These are phyloP conservation scores for Staphylotrichum tortipilum DNA, from an alignment of 495 filamentous ascomycete genomes.

Conservation along the genomic window DNA sequence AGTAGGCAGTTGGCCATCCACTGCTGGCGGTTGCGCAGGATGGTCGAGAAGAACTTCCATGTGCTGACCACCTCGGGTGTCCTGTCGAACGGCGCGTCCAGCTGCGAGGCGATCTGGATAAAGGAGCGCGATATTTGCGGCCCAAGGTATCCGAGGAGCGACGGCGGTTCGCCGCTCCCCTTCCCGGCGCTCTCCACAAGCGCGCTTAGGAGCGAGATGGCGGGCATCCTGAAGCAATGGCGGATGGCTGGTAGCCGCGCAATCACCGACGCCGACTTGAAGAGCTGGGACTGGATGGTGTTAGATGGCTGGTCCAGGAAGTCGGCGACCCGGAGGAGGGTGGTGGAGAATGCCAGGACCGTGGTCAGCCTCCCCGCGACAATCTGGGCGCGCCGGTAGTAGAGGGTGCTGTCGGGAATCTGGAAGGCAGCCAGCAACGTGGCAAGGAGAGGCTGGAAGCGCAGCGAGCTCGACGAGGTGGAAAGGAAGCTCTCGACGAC, in stretches of 20 bases:
- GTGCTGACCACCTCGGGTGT: conserved; percentile 52
- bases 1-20: conserved; percentile 92
- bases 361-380: conserved; percentile 56
- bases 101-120: conserved; percentile 62
- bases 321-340: conserved; percentile 59
- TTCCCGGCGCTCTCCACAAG: conserved; percentile 62
- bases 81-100: conserved; percentile 69
- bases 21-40: conserved; percentile 84
- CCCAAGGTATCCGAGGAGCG: conserved; percentile 79
- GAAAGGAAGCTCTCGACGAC: conserved; percentile 69
- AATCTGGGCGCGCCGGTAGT: conserved; percentile 46
- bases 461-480: conserved; percentile 55
- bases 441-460: conserved; percentile 68
- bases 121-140: conserved; percentile 74
- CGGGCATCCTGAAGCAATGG: conserved; percentile 53
- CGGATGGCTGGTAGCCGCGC: conserved; percentile 70
- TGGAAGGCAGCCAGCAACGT: conserved; percentile 59
- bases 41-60: conserved; percentile 80
- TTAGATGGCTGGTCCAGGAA: conserved; percentile 51
- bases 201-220: conserved; percentile 61
- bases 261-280: conserved; percentile 64
- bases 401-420: conserved; percentile 55
- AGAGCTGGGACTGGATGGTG: conserved; percentile 67
- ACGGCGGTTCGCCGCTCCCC: conserved; percentile 65
- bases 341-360: conserved; percentile 57